phyloP scores from a whole-genome alignment of 352 stramenopile genomes.

The Pythium folliculosum region DNA sequence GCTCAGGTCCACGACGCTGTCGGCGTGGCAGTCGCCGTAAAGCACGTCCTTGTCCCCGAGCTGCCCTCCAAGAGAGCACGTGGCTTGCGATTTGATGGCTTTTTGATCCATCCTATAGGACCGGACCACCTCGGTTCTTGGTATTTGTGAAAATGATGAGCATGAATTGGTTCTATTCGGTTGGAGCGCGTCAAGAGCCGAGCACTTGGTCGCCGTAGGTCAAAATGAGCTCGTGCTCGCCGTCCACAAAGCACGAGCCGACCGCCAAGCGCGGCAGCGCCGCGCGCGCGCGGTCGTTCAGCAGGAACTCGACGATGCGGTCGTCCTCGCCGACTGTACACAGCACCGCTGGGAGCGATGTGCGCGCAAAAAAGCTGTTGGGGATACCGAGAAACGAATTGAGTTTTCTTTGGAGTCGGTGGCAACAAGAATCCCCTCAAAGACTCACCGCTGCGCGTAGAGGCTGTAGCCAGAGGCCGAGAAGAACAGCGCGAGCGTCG shows the following conservation, averaged over 20 bases:
- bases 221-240: conserved; percentile 66
- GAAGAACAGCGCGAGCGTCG: conserved; percentile 63
- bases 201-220: conserved; percentile 73
- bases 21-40: conserved; percentile 77
- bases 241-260: conserved; percentile 62
- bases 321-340: conserved; percentile 49
- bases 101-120: too few relatives aligned
- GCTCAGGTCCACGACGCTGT: conserved; percentile 67
- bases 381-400: not conserved
- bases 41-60: conserved; percentile 81
- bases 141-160: too few relatives aligned
- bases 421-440: not conserved
- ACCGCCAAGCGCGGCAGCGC: conserved; percentile 67
- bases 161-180: too few relatives aligned
- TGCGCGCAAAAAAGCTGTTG: conserved; percentile 63
- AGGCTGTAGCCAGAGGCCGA: conserved; percentile 79
- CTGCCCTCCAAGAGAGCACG: conserved; percentile 25
- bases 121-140: too few relatives aligned
- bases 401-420: not conserved
- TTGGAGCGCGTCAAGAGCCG: conserved; percentile 21
- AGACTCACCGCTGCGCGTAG: conserved; percentile 61
- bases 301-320: conserved; percentile 54
- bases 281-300: conserved; percentile 60
- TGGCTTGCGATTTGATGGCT: too few relatives aligned
- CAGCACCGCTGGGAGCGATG: conserved; percentile 58